phyloP scores from a whole-genome alignment of 306 rosid genomes.

The Canavalia gladiata region DNA sequence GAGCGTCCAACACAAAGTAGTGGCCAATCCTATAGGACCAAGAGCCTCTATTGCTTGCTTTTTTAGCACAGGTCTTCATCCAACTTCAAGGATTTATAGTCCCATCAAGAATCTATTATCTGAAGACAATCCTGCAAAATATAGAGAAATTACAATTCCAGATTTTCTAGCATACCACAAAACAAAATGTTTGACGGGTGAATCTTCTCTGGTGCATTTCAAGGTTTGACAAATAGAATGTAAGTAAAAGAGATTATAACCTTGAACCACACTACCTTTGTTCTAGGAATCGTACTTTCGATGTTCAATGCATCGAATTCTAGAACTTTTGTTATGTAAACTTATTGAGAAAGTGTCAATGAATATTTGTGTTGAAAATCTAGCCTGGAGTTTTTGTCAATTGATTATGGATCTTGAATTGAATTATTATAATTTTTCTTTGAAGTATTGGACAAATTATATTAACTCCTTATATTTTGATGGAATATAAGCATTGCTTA shows the following conservation, averaged over 20 bases:
- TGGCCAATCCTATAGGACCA: slow-evolving; percentile 48
- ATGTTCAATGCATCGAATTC: slow-evolving; percentile 5
- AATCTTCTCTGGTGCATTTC: slow-evolving; percentile 40
- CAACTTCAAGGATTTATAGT: slow-evolving; percentile 39
- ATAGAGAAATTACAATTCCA: slow-evolving; percentile 37
- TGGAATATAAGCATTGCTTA: neutral
- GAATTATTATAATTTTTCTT: neutral
- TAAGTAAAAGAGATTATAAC: neutral
- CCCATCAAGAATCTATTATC: slow-evolving; percentile 59
- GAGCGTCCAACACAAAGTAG: slow-evolving; percentile 56
- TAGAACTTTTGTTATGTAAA: neutral
- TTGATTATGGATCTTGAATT: neutral
- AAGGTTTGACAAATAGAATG: slow-evolving; percentile 34
- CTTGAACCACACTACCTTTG: neutral
- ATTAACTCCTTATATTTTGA: neutral
- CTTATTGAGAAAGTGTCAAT: neutral
- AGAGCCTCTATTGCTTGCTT: slow-evolving; percentile 58
- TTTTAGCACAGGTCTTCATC: slow-evolving; percentile 33
- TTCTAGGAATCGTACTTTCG: neutral
- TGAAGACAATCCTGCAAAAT: slow-evolving; percentile 52
- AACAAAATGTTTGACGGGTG: slow-evolving; percentile 30
- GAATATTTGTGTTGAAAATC: neutral
- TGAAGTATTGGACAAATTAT: neutral
- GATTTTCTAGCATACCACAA: slow-evolving; percentile 4
- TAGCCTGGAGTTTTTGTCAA: neutral